Evolutionary conservation across 176 grass and related monocot genomes (phyloP).

Genomic region (Zea mays): DNA sequence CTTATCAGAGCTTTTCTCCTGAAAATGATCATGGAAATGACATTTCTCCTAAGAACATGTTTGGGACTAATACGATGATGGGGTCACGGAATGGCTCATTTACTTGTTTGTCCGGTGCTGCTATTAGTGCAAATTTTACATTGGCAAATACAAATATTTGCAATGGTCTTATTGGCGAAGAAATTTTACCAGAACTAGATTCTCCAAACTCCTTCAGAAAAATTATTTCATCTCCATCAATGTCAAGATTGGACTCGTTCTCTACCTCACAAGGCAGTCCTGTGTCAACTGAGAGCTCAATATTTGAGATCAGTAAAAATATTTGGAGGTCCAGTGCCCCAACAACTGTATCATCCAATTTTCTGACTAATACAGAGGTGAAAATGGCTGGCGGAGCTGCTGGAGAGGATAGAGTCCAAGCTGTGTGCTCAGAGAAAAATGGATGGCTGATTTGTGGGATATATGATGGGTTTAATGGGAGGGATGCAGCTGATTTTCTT

Average conservation of each 20-base stretch:
- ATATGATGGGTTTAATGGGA: conserved; percentile 97
- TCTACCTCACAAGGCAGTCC: conserved; percentile 57
- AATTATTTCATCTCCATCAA: conserved; percentile 81
- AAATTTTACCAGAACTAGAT: conserved; percentile 94
- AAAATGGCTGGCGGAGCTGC: conserved; percentile 96
- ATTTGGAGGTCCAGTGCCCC: conserved; percentile 66
- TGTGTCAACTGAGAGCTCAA: conserved; percentile 45
- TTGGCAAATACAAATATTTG: conserved; percentile 97
- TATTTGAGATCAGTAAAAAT: conserved; percentile 65
- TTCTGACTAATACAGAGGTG: conserved; percentile 74
- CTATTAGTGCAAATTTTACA: conserved; percentile 96
- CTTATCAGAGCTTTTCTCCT: conserved; percentile 43
- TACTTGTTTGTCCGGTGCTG: conserved; percentile 94
- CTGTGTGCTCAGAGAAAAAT: conserved; percentile 97
- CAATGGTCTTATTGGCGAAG: conserved; percentile 83
- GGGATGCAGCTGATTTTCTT: conserved; percentile 97
- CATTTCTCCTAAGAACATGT: conserved; percentile 41
- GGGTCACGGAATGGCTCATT: conserved; percentile 72
- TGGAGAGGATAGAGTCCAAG: conserved; percentile 98
- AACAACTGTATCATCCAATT: conserved; percentile 67
- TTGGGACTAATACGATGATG: conserved; percentile 55
- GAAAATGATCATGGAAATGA: conserved; percentile 51
- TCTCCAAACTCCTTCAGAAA: conserved; percentile 94
- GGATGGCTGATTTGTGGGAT: conserved; percentile 97
- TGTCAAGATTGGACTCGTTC: conserved; percentile 71